Conservation (phyloP, 352 stramenopile genomes). For the Globisporangium mamillatum region DNA sequence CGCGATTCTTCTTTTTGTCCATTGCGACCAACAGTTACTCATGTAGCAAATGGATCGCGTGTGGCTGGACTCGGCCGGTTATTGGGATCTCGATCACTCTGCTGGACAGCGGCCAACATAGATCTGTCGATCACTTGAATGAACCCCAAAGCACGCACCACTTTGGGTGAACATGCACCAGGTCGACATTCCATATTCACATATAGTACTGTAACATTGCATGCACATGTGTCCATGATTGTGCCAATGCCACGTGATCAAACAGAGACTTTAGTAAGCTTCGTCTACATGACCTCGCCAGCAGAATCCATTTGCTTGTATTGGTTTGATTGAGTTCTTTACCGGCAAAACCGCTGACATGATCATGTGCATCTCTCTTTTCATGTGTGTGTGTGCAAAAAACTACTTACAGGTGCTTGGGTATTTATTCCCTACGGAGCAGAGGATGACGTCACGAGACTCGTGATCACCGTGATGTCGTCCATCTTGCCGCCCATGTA, state of each 20-base stretch:
- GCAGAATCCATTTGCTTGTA: background rate
- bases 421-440: background rate
- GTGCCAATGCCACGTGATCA: background rate
- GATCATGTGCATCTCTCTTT: background rate
- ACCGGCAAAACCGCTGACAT: background rate
- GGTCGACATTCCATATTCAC: background rate
- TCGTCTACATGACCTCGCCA: background rate
- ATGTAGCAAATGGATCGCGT: background rate
- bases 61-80: background rate
- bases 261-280: background rate
- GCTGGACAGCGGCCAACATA: background rate
- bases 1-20: background rate
- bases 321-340: background rate
- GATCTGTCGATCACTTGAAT: background rate
- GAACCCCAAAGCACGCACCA: background rate
- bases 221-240: background rate
- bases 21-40: background rate
- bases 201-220: background rate
- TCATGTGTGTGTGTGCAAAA: background rate
- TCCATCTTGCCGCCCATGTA: constrained; percentile 89
- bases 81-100: background rate
- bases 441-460: constrained; percentile 42
- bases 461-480: constrained; percentile 88
- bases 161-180: background rate
- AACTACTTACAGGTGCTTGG: background rate